Base-by-base conservation (phyloP, 2,329 filamentous ascomycete genomes). In the Clonostachys solani region DNA sequence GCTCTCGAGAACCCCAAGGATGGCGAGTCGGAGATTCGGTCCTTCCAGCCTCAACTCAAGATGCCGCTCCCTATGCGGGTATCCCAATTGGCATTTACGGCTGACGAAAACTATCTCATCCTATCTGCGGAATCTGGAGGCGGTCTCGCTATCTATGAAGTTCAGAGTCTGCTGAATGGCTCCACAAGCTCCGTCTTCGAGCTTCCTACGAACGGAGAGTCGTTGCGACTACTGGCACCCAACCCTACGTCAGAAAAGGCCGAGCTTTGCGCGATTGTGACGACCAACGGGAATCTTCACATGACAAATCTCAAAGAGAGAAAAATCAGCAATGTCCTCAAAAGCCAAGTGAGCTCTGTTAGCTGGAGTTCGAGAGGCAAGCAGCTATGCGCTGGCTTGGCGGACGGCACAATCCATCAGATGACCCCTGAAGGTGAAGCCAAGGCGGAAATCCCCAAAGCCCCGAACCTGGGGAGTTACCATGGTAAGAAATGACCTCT, bases 361-460 rank as follows among this genome's bases (percentile, higher is more conserved):
- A 86, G 88, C 47, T 99, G 95, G 94, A 99, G 94, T 64, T 86
- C 83, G 50, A 89, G 86, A 62, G 94, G 94, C 42, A 99, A 96
- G 64, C 92, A 97, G 62, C 74, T 99, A 40, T 85, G 95, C 41
- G 92, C 89, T 54, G 94, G 95, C 15, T 74, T 94, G 56, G 83
- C 77, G 7, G 83, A 96, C 66, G 94, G 94, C 49, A 84, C 83
- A 12, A 84, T 87, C 45, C 79, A 80, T 47, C 92, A 96, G 64
- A 86, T 97, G 80, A 90, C 88, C 8, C 89, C 87, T 0, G 81
- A 89, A 56, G 92, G 92, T 42, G 78, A 78, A 38, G 75, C 80
- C 29, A 94, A 92, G 67, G 91, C 78, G 35, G 77, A 84, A 45
- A 88, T 99, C 42, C 90, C 92, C 19, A 81, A 82, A 49, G 89